Evolutionary conservation across 2,329 filamentous ascomycete genomes (phyloP).

Genomic region (Fusarium foetens): DNA sequence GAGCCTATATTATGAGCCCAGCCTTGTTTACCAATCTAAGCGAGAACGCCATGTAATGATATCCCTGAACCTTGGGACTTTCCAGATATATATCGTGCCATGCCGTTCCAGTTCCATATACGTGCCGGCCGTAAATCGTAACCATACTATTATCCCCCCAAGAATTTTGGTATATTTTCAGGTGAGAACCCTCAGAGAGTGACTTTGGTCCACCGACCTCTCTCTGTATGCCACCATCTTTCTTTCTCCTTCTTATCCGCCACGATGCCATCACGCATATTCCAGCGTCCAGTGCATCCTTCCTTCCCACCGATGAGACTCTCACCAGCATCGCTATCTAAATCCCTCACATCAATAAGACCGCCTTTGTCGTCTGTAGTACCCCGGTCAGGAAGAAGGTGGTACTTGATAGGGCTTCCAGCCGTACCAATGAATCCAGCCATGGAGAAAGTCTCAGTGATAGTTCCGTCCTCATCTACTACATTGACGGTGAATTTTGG

Average conservation of each 20-base stretch:
- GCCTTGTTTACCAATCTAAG: slow-evolving; percentile 1
- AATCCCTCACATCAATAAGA: slow-evolving; percentile 62
- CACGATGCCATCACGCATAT: slow-evolving; percentile 50
- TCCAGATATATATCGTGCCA: neutral
- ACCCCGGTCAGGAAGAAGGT: slow-evolving; percentile 66
- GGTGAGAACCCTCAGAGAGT: slow-evolving; percentile 25
- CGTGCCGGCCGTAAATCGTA: slow-evolving; percentile 34
- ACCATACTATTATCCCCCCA: neutral
- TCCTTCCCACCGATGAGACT: slow-evolving; percentile 50
- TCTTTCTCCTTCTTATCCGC: slow-evolving; percentile 61
- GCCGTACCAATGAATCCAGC: slow-evolving; percentile 71
- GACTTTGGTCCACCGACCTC: slow-evolving; percentile 55
- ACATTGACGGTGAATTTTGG: slow-evolving; percentile 70
- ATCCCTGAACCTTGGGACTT: neutral
- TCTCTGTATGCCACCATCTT: slow-evolving; percentile 62
- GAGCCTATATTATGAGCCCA: neutral
- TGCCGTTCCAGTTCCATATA: slow-evolving; percentile 4
- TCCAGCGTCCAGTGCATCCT: slow-evolving; percentile 61
- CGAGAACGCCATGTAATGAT: slow-evolving; percentile 16
- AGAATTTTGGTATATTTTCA: neutral
- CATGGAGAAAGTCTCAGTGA: slow-evolving; percentile 64
- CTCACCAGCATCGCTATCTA: slow-evolving; percentile 61
- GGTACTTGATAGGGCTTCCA: slow-evolving; percentile 69
- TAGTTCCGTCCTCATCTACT: slow-evolving; percentile 60
- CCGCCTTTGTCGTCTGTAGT: slow-evolving; percentile 67